A percentile compares a stretch with the other conserved stretches of the same genome.
Evolutionary conservation across 2,329 filamentous ascomycete species (phyloP).

Genomic region (Fusarium burgessii): DNA sequence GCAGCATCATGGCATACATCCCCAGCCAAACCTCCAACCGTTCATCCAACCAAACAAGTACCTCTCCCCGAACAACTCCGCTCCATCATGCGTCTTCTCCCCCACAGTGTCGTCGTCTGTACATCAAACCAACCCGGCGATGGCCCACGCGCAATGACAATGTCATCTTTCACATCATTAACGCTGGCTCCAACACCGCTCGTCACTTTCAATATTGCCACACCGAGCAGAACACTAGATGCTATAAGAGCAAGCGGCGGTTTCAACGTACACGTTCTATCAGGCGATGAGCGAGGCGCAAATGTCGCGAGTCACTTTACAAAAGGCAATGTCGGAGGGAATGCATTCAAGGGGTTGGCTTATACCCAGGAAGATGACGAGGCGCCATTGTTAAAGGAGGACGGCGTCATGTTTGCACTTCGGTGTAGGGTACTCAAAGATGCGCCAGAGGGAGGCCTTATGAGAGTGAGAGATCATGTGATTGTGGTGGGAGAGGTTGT

Average conservation of each 20-base stretch:
- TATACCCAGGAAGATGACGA: constrained; percentile 26
- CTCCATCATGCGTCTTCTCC: constrained; percentile 65
- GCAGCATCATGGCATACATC: constrained; percentile 47
- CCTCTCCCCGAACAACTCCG: constrained; percentile 62
- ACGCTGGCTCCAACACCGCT: constrained; percentile 64
- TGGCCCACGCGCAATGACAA: constrained; percentile 65
- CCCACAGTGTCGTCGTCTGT: constrained; percentile 68
- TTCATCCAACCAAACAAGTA: constrained; percentile 49
- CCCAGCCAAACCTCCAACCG: constrained; percentile 50
- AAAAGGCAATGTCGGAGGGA: constrained; percentile 58
- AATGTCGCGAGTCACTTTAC: constrained; percentile 65
- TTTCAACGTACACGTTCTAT: constrained; percentile 69
- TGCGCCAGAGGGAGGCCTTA: constrained; percentile 54
- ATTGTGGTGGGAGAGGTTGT: constrained; percentile 65
- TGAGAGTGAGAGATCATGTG: constrained; percentile 64
- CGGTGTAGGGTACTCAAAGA: constrained; percentile 58
- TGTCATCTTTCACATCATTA: constrained; percentile 70
- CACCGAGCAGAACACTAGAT: constrained; percentile 67
- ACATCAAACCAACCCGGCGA: constrained; percentile 57
- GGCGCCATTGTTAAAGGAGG: constrained; percentile 60
- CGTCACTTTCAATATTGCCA: constrained; percentile 68
- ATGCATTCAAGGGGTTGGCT: constrained; percentile 51
- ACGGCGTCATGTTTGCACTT: constrained; percentile 65
- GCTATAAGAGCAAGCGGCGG: constrained; percentile 58
- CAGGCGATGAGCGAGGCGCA: constrained; percentile 61